Evolutionary conservation across 2,329 filamentous ascomycete species (phyloP), one percentile per base, ranked within the genome.

Genomic region (Colletotrichum australisinense): DNA sequence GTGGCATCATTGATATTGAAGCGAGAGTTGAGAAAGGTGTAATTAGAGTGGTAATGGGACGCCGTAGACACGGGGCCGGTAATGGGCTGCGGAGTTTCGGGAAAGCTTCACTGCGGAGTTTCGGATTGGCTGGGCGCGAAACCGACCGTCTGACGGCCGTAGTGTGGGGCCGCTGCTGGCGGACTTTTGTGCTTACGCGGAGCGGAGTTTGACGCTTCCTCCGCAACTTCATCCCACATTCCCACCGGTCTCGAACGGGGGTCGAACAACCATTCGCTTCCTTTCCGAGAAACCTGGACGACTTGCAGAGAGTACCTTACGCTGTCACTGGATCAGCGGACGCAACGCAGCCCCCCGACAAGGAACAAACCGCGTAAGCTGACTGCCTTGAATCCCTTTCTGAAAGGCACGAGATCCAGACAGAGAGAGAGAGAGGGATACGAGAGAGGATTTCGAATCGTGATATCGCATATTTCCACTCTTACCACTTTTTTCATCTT

Each of bases 81-180:
- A 24, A 14, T 35, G 30, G 59, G 9, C 35, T n/a, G 56, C 46
- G 35, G 65, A 32, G 46, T 63, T 63, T 63, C 60, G 46, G 60
- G 16, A 26, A 63, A 63, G 19, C 16, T 26, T 32, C 38, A 22
- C 22, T 60, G 66, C 60, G 66, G 70, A 65, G 66, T 62, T 73
- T 69, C 55, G 66, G 66, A 59, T 63, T 49, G 56, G 59, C 32
- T 52, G 38, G 38, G 38, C 57, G 67, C 68, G 67, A 62, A 53
- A 53, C 58, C 58, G 30, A 22, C 26, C 11, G 30, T 28, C 56
- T 9, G 56, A 55, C 52, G 26, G 22, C 5, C 35, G 53, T 49
- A 62, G 26, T 42, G 67, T 62, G 67, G 71, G 67, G 71, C 71
- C 71, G 71, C 67, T 52, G 56, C 46, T 22, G n/a, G 62, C 71